Conservation (phyloP, 257 asterid genomes). For the Przewalskia tangutica region DNA sequence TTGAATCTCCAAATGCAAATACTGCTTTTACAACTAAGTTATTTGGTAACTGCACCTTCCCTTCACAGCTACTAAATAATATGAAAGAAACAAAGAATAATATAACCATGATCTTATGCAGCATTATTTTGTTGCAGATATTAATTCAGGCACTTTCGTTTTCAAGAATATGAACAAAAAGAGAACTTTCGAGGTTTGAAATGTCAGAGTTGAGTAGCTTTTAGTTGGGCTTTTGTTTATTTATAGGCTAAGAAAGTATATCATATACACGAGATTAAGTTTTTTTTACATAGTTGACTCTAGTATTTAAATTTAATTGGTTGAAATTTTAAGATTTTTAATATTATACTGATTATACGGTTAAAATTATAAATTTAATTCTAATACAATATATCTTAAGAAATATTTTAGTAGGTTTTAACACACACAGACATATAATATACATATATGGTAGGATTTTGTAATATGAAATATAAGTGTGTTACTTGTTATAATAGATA, state of each 20-base stretch:
- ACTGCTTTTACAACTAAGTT: conserved; percentile 36
- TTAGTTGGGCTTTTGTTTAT: background rate
- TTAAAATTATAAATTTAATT: no score
- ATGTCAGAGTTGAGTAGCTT: background rate
- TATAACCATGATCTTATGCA: background rate
- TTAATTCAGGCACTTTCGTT: background rate
- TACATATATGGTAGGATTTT: no score
- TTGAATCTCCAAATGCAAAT: conserved; percentile 72
- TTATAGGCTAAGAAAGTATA: background rate
- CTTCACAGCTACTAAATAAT: conserved; percentile 17
- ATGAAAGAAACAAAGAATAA: background rate
- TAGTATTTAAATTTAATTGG: no score
- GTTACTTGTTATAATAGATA: no score
- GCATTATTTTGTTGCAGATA: background rate
- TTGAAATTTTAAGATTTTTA: no score
- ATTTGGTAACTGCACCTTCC: conserved; percentile 25
- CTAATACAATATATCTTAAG: no score
- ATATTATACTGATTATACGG: no score
- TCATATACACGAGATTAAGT: no score
- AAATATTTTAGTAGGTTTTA: no score
- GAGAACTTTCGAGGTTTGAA: background rate
- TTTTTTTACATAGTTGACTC: no score
- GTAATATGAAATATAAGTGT: no score
- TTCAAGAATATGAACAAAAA: background rate
- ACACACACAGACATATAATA: no score